Conservation (phyloP, 331 rosid species). For the Arachis monticola region DNA sequence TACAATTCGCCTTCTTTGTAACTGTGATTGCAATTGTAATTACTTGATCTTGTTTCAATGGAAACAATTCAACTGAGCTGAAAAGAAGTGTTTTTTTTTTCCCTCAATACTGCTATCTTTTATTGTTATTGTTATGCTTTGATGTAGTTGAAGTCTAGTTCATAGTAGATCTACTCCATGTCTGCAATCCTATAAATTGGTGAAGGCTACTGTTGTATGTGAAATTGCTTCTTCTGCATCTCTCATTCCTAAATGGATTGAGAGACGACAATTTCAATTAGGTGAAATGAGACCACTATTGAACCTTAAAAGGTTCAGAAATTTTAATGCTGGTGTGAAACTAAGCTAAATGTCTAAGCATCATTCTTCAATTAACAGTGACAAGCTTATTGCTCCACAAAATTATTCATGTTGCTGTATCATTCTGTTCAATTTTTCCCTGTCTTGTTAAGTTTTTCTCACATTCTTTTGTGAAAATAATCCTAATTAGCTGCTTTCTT, state of each 20-base stretch:
- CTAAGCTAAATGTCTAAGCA: too few species aligned
- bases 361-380: too few species aligned
- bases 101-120: background rate
- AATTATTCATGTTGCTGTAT: too few species aligned
- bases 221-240: background rate
- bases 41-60: slow-evolving; percentile 24
- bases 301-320: background rate
- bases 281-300: background rate
- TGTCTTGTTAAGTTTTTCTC: background rate
- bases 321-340: background rate
- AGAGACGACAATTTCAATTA: background rate
- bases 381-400: too few species aligned
- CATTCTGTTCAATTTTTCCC: background rate
- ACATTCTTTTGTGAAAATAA: background rate
- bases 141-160: background rate
- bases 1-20: background rate
- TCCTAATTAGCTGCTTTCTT: background rate
- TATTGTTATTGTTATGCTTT: background rate
- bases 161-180: background rate
- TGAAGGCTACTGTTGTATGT: background rate
- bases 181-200: slow-evolving; percentile 1
- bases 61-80: slow-evolving; percentile 5
- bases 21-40: slow-evolving; percentile 32
- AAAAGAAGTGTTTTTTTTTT: slow-evolving; percentile 10
- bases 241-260: slow-evolving; percentile 10